Percentiles rank a stretch among this genome's conserved stretches.
Evolutionary conservation across 768 basidiomycete genomes (phyloP).

Genomic region (Kwoniella sp.): DNA sequence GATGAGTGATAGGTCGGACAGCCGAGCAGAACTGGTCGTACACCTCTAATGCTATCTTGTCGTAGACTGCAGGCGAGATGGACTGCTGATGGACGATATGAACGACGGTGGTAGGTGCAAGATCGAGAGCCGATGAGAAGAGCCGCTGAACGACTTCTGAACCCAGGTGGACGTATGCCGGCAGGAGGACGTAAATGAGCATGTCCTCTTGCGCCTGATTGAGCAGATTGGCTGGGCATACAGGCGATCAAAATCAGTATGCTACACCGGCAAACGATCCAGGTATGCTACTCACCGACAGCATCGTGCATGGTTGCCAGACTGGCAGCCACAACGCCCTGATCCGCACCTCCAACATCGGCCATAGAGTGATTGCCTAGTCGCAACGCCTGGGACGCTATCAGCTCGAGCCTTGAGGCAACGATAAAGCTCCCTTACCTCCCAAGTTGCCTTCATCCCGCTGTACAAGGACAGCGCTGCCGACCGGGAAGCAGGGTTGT

Average conservation of each 20-base stretch:
- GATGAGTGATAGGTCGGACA: conserved; percentile 12
- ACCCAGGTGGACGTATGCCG: neutral
- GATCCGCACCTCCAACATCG: neutral
- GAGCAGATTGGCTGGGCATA: neutral
- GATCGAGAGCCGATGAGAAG: neutral
- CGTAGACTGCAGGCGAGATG: neutral
- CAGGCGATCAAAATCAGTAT: neutral
- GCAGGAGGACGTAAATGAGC: conserved; percentile 25
- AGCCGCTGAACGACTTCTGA: conserved; percentile 4
- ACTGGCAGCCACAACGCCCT: conserved; percentile 9
- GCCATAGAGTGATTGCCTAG: neutral
- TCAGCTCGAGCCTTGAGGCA: neutral
- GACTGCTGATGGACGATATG: conserved; percentile 6
- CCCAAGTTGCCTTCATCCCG: conserved; percentile 6
- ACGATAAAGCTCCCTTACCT: conserved; percentile 1
- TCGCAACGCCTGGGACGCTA: neutral
- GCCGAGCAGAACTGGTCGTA: conserved; percentile 25
- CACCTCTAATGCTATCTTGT: conserved; percentile 19
- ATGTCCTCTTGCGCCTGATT: neutral
- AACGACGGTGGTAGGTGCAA: conserved; percentile 1
- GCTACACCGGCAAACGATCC: neutral
- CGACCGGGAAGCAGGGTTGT: neutral
- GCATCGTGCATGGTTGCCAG: neutral
- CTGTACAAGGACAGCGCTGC: neutral
- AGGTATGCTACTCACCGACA: conserved; percentile 7